Percentiles rank a stretch among this genome's conserved stretches.
Evolutionary conservation across 176 grass and related monocot genomes (phyloP).

Genomic region (Aegilops bicornis): DNA sequence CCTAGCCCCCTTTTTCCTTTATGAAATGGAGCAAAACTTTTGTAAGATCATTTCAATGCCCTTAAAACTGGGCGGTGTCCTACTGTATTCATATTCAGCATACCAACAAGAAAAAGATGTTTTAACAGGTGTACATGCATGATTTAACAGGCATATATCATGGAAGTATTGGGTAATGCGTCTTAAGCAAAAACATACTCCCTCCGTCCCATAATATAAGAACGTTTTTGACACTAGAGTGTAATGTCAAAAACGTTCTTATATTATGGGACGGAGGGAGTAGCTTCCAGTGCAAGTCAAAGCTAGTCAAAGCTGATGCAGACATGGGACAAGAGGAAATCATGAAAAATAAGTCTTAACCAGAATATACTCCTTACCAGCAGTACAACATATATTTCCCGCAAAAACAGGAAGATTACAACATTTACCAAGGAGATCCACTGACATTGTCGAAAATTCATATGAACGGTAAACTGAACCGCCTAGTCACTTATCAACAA

Average conservation of each 20-base stretch:
- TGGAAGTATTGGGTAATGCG: too few relatives aligned
- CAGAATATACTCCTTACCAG: background rate
- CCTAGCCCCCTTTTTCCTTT: background rate
- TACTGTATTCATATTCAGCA: too few relatives aligned
- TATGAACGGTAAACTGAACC: background rate
- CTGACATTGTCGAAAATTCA: background rate
- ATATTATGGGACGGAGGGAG: too few relatives aligned
- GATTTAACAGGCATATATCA: too few relatives aligned
- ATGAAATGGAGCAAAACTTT: background rate
- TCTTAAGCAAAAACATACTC: background rate
- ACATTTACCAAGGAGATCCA: background rate
- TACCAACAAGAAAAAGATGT: too few relatives aligned
- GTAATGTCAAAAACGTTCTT: too few relatives aligned
- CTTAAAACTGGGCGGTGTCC: too few relatives aligned
- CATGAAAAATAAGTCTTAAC: slow-evolving; percentile 28
- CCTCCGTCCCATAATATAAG: too few relatives aligned
- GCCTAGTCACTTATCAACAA: background rate
- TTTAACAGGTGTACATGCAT: too few relatives aligned
- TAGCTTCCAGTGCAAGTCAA: slow-evolving; percentile 27
- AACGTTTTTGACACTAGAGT: too few relatives aligned
- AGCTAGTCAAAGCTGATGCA: slow-evolving; percentile 27
- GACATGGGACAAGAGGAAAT: background rate
- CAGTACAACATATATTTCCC: background rate
- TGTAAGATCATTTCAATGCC: background rate
- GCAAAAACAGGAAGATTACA: background rate